Base-by-base conservation (phyloP, 2,329 filamentous ascomycete species). In the Exserohilum turcica region DNA sequence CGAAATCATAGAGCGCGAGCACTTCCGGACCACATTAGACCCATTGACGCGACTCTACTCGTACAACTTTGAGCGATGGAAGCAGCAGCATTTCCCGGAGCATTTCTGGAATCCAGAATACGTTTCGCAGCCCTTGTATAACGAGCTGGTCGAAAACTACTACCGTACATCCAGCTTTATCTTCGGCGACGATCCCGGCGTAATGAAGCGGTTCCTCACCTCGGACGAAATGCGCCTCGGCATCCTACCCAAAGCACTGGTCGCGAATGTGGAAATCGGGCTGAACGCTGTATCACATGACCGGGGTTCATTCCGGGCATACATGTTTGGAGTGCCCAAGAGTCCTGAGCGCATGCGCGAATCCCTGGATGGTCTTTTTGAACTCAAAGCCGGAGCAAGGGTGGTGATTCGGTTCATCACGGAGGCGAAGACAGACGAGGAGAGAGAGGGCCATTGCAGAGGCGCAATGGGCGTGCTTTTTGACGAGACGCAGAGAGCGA, bases 1-100 rank as follows among this genome's bases (percentile, higher is more conserved):
- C 28, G 54, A 62, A 21, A 39, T 47, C 19, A 61, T 66, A 15
- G 55, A 59, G 18, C 58, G 60, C 39, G 58, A 63, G 28, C 59
- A 65, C 47, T 66, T 62, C 35, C 56, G 61, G 21, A 57, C 58
- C 10, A 65, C 60, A 8, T 31, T 53, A 6, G 62, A 66, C 19
- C 61, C 61, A 4, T 15, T 52, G 10, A 63, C 63, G 1, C 48
- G 46, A 21, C 51, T 60, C 5, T 63, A 63, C 48, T 59, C 58
- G 0, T 54, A 59, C 33, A 48, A 66, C 18, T 42, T 48, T n/a
- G 43, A 49, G 10, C 56, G 58, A 19, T 65, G 60, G 63, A 66
- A 61, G 49, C 37, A 44, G 0, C 33, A 48, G 7, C 60, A 64
- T 15, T 63, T 61, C 9, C 60, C 61, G 0, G 52, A 57, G 18